Evolutionary conservation across 306 rosid genomes (phyloP).

Genomic region (Casuarina cunninghamiana): DNA sequence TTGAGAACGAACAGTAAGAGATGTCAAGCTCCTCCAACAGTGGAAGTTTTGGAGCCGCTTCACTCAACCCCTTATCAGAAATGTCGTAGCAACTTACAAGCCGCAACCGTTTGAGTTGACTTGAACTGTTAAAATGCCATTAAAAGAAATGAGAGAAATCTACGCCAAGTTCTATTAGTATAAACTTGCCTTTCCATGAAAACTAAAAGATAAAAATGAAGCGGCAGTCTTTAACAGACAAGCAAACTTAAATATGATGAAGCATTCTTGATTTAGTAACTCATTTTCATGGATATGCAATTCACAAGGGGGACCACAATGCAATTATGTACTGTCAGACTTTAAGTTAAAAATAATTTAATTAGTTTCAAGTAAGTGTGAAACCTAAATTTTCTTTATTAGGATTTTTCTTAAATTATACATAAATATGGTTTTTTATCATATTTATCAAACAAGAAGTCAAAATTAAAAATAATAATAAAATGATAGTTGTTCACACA

Average conservation of each 20-base stretch:
- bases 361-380: too few relatives aligned
- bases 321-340: background rate
- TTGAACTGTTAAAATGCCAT: constrained; percentile 36
- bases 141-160: background rate
- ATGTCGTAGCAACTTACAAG: constrained; percentile 39
- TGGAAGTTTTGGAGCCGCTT: constrained; percentile 44
- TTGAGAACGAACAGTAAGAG: constrained; percentile 29
- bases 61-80: constrained; percentile 47
- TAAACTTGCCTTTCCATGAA: too few relatives aligned
- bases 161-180: too few relatives aligned
- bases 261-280: background rate
- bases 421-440: too few relatives aligned
- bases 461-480: too few relatives aligned
- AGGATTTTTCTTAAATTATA: too few relatives aligned
- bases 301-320: background rate
- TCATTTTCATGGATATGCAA: background rate
- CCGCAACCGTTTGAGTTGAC: constrained; percentile 39
- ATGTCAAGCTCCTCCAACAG: constrained; percentile 63
- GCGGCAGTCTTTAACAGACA: background rate
- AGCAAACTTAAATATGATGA: background rate
- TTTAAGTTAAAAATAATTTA: too few relatives aligned
- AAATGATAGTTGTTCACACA: too few relatives aligned
- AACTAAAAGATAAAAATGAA: background rate
- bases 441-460: too few relatives aligned
- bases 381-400: too few relatives aligned